These are phyloP conservation scores for Stagonosporopsis chrysanthemi DNA, from an alignment of 2,329 filamentous ascomycete genomes.

Conservation along the genomic window DNA sequence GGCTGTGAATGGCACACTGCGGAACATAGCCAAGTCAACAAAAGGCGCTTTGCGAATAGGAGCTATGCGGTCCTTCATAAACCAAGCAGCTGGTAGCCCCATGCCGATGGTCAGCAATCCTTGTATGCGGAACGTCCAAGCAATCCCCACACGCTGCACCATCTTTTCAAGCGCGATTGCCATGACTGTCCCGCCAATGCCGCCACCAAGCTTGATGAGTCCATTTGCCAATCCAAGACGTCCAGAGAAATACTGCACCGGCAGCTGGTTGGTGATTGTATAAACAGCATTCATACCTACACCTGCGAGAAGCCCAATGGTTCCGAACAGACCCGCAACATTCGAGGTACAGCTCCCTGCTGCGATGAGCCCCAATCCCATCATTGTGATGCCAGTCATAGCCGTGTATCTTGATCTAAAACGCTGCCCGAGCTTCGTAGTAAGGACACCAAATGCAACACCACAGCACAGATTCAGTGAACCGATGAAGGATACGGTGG, in stretches of 20 bases:
- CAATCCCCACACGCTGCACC: slow-evolving; percentile 35
- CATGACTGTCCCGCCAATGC: slow-evolving; percentile 36
- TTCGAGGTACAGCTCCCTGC: slow-evolving; percentile 54
- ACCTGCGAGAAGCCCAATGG: slow-evolving; percentile 56
- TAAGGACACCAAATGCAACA: slow-evolving; percentile 61
- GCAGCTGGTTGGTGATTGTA: slow-evolving; percentile 29
- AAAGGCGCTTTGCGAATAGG: slow-evolving; percentile 28
- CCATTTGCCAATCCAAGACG: slow-evolving; percentile 40
- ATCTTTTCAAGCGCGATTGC: slow-evolving; percentile 35
- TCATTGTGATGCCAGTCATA: slow-evolving; percentile 58
- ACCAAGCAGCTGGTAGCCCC: slow-evolving; percentile 34
- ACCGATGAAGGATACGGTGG: slow-evolving; percentile 66
- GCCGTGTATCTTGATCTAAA: slow-evolving; percentile 59
- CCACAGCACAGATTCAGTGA: slow-evolving; percentile 61
- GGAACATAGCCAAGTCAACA: slow-evolving; percentile 37
- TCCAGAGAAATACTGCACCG: slow-evolving; percentile 38
- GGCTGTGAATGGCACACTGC: slow-evolving; percentile 27
- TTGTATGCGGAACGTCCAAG: slow-evolving; percentile 38
- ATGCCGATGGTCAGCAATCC: slow-evolving; percentile 33
- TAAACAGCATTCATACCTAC: slow-evolving; percentile 48
- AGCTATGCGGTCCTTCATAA: slow-evolving; percentile 32
- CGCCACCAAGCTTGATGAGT: slow-evolving; percentile 40
- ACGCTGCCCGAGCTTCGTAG: slow-evolving; percentile 58
- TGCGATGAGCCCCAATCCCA: slow-evolving; percentile 59
- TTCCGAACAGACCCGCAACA: slow-evolving; percentile 53